Evolutionary conservation across 495 filamentous ascomycete genomes (phyloP), one percentile per base, ranked within the genome.

Genomic region (Podospora pseudopauciseta): DNA sequence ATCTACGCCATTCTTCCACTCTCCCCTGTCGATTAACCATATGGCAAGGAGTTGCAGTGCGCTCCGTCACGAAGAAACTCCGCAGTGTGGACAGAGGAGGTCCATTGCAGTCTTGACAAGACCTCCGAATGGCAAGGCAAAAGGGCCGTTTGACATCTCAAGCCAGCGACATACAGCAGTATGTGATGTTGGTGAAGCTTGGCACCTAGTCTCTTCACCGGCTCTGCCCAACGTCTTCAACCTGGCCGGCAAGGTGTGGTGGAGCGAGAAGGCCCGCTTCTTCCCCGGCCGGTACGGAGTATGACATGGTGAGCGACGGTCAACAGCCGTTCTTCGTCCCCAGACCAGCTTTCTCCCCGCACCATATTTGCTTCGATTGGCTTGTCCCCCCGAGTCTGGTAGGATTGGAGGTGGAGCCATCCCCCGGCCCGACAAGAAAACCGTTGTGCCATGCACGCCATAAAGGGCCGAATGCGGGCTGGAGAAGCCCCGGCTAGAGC

Each of bases 381-480:
- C 28, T 9, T 32, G 5, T 66, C 27, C 64, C 64, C 64, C 64
- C 26, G 32, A 61, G 30, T 54, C 20, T 34, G n/a, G 65, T 67
- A 53, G 65, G 57, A 62, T 62, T 34, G n/a, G 20, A 6, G 20
- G 59, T 56, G 65, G 65, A 30, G n/a, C 34, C 20, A 7, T 62
- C 49, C 54, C 15, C 30, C 32, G 30, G 63, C 15, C 59, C 58
- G 34, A 23, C 26, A 23, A 34, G 11, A 27, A n/a, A 53, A 63
- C 20, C 20, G 19, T 20, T 44, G 23, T 26, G 44, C 64, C 32
- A 26, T 56, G 67, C 32, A 26, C 54, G 34, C 19, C 56, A 62
- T 49, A 71, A 61, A 68, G 70, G 70, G 58, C 70, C 66, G 66
- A 71, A 66, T 68, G 70, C 60, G 67, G 70, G 64, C 66, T 30